These are phyloP conservation scores for Durusdinium trenchii DNA, from an alignment of 73 alveolate species.

Conservation along the genomic window DNA sequence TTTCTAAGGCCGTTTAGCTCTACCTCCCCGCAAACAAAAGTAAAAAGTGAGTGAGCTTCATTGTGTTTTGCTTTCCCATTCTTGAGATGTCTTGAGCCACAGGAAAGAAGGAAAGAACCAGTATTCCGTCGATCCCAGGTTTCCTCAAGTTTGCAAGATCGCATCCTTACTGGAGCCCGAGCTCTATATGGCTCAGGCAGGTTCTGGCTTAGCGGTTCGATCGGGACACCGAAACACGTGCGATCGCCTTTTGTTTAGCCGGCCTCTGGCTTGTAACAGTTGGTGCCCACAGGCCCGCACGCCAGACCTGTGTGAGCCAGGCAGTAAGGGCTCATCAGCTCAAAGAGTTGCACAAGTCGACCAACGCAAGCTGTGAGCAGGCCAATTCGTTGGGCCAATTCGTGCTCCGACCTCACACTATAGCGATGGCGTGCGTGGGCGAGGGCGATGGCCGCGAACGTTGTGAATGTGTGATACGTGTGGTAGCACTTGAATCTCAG, in stretches of 20 bases:
- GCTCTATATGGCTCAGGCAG: constrained; percentile 74
- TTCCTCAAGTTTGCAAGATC: constrained; percentile 79
- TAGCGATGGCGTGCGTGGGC: no score
- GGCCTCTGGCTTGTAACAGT: no score
- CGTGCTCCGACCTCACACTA: no score
- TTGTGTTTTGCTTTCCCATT: no score
- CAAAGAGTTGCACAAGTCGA: constrained; percentile 78
- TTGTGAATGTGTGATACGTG: not conserved
- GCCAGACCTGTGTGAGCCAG: no score
- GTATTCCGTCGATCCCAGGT: not conserved
- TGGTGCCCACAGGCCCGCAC: no score
- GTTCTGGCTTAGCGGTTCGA: not conserved
- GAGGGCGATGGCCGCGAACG: not conserved
- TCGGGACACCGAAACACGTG: not conserved
- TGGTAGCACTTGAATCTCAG: no score
- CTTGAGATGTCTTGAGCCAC: no score
- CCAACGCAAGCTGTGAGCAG: constrained; percentile 78
- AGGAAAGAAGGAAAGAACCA: not conserved
- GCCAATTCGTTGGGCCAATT: not conserved
- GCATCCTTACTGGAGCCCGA: constrained; percentile 45
- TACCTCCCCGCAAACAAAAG: no score
- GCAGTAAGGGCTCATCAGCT: constrained; percentile 31
- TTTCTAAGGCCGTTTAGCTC: no score
- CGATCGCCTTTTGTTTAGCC: not conserved
- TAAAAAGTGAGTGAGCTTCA: no score